Percentiles rank a stretch among this genome's conserved stretches.
Conservation (phyloP, 2,329 filamentous ascomycete species). For the Sclerotiophoma versabilis region DNA sequence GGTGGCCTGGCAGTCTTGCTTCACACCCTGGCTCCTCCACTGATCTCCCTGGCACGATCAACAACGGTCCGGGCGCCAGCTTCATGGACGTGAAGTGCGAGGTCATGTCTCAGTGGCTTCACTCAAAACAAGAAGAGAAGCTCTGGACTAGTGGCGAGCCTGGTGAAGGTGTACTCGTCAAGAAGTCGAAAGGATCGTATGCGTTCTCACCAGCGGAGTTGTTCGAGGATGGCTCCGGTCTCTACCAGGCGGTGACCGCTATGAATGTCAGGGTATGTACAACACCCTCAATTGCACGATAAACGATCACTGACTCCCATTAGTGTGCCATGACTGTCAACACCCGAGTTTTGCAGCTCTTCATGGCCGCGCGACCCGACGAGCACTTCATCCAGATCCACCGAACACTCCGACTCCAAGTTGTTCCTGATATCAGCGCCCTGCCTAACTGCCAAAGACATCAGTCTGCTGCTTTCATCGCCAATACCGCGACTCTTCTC, state of each 20-base stretch:
- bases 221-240: slow-evolving; percentile 53
- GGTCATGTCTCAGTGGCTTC: slow-evolving; percentile 69
- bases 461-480: slow-evolving; percentile 81
- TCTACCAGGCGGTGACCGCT: slow-evolving; percentile 58
- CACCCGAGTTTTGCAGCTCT: slow-evolving; percentile 67
- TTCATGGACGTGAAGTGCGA: slow-evolving; percentile 60
- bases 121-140: slow-evolving; percentile 66
- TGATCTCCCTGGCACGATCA: neutral
- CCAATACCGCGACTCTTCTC: slow-evolving; percentile 72
- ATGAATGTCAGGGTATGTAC: slow-evolving; percentile 63
- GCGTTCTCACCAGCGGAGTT: slow-evolving; percentile 60
- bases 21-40: slow-evolving; percentile 8
- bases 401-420: slow-evolving; percentile 66
- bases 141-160: slow-evolving; percentile 58
- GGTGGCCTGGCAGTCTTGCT: slow-evolving; percentile 12
- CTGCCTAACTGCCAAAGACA: slow-evolving; percentile 72
- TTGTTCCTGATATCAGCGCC: slow-evolving; percentile 64
- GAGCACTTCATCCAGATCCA: slow-evolving; percentile 65
- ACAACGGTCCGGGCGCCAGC: neutral
- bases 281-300: neutral
- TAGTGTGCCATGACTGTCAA: slow-evolving; percentile 73
- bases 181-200: slow-evolving; percentile 60
- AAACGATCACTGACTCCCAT: neutral
- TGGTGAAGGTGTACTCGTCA: slow-evolving; percentile 64
- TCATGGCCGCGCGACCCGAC: slow-evolving; percentile 60